Percentiles rank a stretch among this genome's conserved stretches.
Evolutionary conservation across 176 grass and related monocot species (phyloP).

Genomic region (Panicum miliaceum): DNA sequence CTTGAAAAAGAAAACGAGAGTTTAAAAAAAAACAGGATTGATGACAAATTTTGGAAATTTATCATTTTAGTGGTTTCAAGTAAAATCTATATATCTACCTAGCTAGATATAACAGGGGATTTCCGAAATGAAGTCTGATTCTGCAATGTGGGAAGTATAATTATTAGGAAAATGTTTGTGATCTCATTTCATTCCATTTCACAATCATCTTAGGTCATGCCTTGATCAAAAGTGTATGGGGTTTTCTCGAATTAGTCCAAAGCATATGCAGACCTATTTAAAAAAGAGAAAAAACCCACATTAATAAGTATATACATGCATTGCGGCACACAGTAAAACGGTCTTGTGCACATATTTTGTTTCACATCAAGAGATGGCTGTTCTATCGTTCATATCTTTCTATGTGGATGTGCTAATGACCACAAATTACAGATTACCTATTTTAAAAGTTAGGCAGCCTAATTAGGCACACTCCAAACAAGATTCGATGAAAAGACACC

Average conservation of each 20-base stretch:
- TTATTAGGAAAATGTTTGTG: background rate
- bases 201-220: background rate
- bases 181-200: background rate
- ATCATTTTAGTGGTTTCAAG: background rate
- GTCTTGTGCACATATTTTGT: background rate
- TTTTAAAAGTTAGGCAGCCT: conserved; percentile 13
- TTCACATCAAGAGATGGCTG: background rate
- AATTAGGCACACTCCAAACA: background rate
- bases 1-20: background rate
- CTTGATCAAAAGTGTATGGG: background rate
- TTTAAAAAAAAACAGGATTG: too few species aligned
- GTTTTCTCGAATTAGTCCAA: background rate
- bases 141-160: background rate
- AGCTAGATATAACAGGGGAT: background rate
- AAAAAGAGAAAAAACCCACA: background rate
- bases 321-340: too few species aligned
- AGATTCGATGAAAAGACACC: background rate
- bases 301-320: too few species aligned
- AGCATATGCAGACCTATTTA: background rate
- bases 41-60: background rate
- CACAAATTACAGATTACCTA: background rate
- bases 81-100: background rate
- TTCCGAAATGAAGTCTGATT: background rate
- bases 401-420: background rate
- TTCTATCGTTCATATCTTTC: background rate